Base-by-base conservation (phyloP, 202 grass and related monocot genomes). In the Dendrocalamus latiflorus region DNA sequence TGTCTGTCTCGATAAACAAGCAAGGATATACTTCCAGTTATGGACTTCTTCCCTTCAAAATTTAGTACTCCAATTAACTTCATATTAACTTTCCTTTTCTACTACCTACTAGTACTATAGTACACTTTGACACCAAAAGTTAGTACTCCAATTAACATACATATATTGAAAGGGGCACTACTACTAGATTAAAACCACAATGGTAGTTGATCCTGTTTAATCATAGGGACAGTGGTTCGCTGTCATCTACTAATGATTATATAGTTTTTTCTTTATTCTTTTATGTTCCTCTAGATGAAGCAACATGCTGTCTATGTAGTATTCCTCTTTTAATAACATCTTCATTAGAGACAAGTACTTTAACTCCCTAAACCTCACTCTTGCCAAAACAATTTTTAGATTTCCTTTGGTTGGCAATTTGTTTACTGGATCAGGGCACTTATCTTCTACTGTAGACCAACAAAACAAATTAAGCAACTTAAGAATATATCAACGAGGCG, bases 231-330 rank as follows among this genome's bases (percentile, higher is more conserved):
- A n/a, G n/a, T n/a, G n/a, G n/a, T n/a, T n/a, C n/a, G n/a, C n/a
- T n/a, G n/a, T 68, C 84, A 82, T 82, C 33, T 80, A 26, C 78
- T 73, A 77, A 82, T 73, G 48, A 67, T 72, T 81, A 86, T 30
- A 16, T 77, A 77, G 7, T 0, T 66, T 75, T 70, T 76, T 71
- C 8, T 58, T 89, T 85, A 17, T 41, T 45, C 17, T 17, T 14
- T 37, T 10, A 16, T 72, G 61, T 63, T 65, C 69, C 58, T 65
- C 38, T 16, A 55, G 42, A 65, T 73, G 88, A 67, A 78, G 78
- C 67, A 66, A 53, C n/a, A 10, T 72, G 56, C 4, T 49, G 54
- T 9, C 42, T 88, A 64, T 63, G 5, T 6, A 56, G 24, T 21
- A 54, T 37, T 3, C 18, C 3, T 36, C 25, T 62, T 30, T 39